phyloP scores from a whole-genome alignment of 1,284 basidiomycete genomes.

The Ustilago curta region DNA sequence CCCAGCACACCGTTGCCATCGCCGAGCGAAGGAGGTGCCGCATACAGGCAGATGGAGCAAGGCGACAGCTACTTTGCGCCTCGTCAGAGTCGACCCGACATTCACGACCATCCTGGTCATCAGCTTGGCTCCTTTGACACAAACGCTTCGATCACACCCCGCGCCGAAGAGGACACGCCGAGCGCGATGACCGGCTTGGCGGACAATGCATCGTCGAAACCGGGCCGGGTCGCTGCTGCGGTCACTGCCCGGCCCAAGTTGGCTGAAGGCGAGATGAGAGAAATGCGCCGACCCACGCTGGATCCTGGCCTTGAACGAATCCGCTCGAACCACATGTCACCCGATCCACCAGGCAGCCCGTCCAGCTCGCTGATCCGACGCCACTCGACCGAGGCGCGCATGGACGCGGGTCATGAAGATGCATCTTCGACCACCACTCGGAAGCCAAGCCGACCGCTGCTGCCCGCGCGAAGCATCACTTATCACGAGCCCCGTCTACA shows the following conservation, averaged over 20 bases:
- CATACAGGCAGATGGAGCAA: conserved; percentile 33
- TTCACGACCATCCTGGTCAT: conserved; percentile 21
- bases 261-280: conserved; percentile 7
- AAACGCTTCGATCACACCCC: conserved; percentile 24
- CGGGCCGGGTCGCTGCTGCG: neutral
- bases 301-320: conserved; percentile 31
- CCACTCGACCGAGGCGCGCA: conserved; percentile 59
- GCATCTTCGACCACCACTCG: conserved; percentile 6
- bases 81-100: conserved; percentile 41
- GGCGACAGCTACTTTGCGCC: conserved; percentile 53
- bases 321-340: conserved; percentile 58
- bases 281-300: conserved; percentile 18
- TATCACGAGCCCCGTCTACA: conserved; percentile 64
- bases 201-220: conserved; percentile 6
- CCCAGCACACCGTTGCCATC: conserved; percentile 57
- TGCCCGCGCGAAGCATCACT: conserved; percentile 64
- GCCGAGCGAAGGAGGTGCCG: conserved; percentile 27
- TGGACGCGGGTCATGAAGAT: conserved; percentile 33
- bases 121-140: conserved; percentile 50
- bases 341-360: conserved; percentile 44
- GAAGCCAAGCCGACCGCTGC: conserved; percentile 46
- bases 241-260: neutral
- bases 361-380: conserved; percentile 55
- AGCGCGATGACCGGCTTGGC: conserved; percentile 5
- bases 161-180: conserved; percentile 20